Conservation (phyloP, 73 alveolate species). For the Breviolum minutum region DNA sequence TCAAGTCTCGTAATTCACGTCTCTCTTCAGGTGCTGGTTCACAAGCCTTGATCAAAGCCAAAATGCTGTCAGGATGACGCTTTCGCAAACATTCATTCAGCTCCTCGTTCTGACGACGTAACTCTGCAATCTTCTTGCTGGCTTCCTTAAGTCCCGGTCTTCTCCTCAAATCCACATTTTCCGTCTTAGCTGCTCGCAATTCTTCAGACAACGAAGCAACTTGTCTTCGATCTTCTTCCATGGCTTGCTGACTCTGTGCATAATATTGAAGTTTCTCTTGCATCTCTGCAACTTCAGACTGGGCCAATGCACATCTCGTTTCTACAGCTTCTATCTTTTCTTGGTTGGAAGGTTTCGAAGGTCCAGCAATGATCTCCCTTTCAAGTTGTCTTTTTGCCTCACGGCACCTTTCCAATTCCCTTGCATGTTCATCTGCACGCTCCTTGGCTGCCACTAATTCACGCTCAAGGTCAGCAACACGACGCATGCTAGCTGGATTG, state of each 20-base stretch:
- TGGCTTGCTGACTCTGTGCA: slow-evolving; percentile 87
- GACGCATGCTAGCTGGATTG: slow-evolving; percentile 84
- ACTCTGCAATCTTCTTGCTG: slow-evolving; percentile 77
- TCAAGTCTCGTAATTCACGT: slow-evolving; percentile 12
- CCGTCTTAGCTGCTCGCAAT: slow-evolving; percentile 62
- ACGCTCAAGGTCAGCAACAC: slow-evolving; percentile 62
- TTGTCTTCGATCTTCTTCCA: slow-evolving; percentile 85
- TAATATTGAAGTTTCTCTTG: slow-evolving; percentile 66
- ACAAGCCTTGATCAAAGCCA: slow-evolving; percentile 86
- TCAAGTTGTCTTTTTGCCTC: slow-evolving; percentile 84
- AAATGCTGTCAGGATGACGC: slow-evolving; percentile 82
- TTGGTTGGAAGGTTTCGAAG: background rate
- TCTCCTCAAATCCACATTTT: slow-evolving; percentile 47
- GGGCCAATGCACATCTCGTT: slow-evolving; percentile 51
- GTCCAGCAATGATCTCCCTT: slow-evolving; percentile 30
- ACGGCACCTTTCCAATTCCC: slow-evolving; percentile 71
- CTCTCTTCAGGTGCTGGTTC: slow-evolving; percentile 74
- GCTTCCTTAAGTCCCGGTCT: slow-evolving; percentile 76
- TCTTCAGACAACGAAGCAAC: slow-evolving; percentile 61
- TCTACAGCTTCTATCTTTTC: slow-evolving; percentile 8
- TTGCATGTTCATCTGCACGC: slow-evolving; percentile 69
- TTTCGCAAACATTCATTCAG: slow-evolving; percentile 64
- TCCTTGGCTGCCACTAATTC: slow-evolving; percentile 53
- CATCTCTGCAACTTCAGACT: slow-evolving; percentile 40
- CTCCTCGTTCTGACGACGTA: slow-evolving; percentile 82